Base-by-base conservation (phyloP, 2,329 filamentous ascomycete species). In the Mycosphaerella sp. region DNA sequence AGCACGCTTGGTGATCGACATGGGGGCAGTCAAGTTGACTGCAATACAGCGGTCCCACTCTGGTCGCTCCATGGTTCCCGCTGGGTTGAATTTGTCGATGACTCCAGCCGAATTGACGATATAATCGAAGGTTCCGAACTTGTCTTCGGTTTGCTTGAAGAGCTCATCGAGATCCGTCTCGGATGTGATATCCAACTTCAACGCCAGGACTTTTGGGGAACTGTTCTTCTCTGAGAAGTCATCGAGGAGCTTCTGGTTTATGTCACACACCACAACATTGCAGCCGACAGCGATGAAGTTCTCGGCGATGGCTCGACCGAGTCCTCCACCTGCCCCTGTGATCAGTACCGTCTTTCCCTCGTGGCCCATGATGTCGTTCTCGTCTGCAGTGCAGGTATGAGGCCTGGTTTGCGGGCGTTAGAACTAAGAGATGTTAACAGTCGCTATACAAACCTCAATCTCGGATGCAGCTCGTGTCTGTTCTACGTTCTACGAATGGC, bases 21-120 rank as follows among this genome's bases (percentile, higher is more conserved):
- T 79, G 0, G 77, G 71, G 0, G 77, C 79, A 5, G 76, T 82
- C 32, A 81, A 64, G 58, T 83, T 83, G 53, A 82, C 67, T 10
- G 70, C 71, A 32, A 84, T 70, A 5, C 82, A 74, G 3, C 68
- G 68, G 53, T 81, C 73, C 79, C 78, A 82, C 1, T 72, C 59
- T 1, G 64, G 65, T 52, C 70, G 68, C 16, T 75, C 69, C 44
- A 75, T 63, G 6, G 70, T 69, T 13, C 74, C 79, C 0, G 75
- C 75, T 0, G 77, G 73, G 39, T 78, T 74, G 57, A 82, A 79
- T 25, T 66, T 68, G 60, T 82, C 80, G 69, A 79, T 77, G 50
- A 82, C 70, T 17, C 75, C 80, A 8, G 79, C 79, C 54, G 78
- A 79, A 66, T 81, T 81, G 60, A 82, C 65, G 25, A 62, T 55